Evolutionary conservation across 2,329 filamentous ascomycete species (phyloP).

Genomic region (Cladobotryum protrusum): DNA sequence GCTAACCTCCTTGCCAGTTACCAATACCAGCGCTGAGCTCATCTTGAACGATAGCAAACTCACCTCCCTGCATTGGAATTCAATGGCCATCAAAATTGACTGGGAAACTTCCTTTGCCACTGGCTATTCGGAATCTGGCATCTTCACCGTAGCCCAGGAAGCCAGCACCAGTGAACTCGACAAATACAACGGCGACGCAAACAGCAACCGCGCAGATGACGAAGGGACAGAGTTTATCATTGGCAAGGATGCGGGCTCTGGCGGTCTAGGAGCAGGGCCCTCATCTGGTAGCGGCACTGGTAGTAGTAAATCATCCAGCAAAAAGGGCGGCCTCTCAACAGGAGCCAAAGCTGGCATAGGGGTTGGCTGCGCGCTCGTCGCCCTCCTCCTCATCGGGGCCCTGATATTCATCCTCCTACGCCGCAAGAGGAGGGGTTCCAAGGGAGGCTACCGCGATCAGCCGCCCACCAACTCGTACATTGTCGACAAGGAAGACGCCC

Average conservation of each 20-base stretch:
- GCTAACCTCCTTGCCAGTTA: background rate
- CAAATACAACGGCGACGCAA: background rate
- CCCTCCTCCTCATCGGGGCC: conserved; percentile 33
- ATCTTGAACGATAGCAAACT: background rate
- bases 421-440: conserved; percentile 9
- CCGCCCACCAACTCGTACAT: conserved; percentile 33
- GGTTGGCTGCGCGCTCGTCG: conserved; percentile 33
- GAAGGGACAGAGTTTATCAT: background rate
- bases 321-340: conserved; percentile 24
- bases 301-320: too few relatives aligned
- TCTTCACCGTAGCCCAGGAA: conserved; percentile 14
- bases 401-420: conserved; percentile 38
- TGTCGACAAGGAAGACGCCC: conserved; percentile 39
- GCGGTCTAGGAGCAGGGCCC: too few relatives aligned
- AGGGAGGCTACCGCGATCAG: conserved; percentile 8
- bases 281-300: too few relatives aligned
- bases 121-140: conserved; percentile 13
- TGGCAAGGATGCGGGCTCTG: too few relatives aligned
- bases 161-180: background rate
- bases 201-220: background rate
- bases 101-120: conserved; percentile 5
- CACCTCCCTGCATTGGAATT: background rate
- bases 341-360: conserved; percentile 45
- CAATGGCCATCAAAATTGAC: conserved; percentile 13
- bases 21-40: background rate